Evolutionary conservation across 2,329 filamentous ascomycete species (phyloP), one percentile per base, ranked within the genome.

Genomic region (Furcasterigmium furcatum): DNA sequence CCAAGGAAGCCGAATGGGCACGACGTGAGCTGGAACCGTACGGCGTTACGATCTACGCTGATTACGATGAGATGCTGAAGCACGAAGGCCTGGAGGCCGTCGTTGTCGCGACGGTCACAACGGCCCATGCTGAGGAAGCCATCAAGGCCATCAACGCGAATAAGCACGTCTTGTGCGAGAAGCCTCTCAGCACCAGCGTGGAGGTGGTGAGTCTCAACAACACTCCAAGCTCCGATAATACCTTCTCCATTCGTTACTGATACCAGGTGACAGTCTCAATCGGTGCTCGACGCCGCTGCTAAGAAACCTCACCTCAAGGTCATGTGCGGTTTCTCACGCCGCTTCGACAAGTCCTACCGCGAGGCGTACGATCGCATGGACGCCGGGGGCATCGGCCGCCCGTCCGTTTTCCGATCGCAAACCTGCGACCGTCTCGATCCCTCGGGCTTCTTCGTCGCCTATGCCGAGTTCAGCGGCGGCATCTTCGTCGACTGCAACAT

Each of bases 401-500:
- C 81, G 2, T 73, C 76, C 9, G 70, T 87, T 36, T 70, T 87
- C 54, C 79, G 82, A 52, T 79, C 73, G 38, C 83, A 87, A 62
- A 87, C 82, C 1, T 85, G 81, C 63, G 82, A 87, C 64, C 84
- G 80, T 59, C 73, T 79, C 46, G 80, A 85, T 48, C 78, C 81
- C 0, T 73, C 72, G 0, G 82, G 82, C 38, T 87, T 85, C 71
- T 87, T 86, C 60, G 81, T 87, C 45, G 70, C 74, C 19, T 87
- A 87, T 62, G 80, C 84, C 12, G 70, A 81, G 54, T 82, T 78
- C 64, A 77, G 71, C 2, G 84, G 84, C 27, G 83, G 83, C 19
- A 85, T 87, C 58, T 87, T 87, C 54, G 84, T 87, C 46, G 84
- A 87, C 67, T 84, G 80, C 66, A 80, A 78, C 43, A 80, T 87